These are phyloP conservation scores for Candida cerambycidarum DNA, from an alignment of 805 yeast genomes.

Conservation along the genomic window DNA sequence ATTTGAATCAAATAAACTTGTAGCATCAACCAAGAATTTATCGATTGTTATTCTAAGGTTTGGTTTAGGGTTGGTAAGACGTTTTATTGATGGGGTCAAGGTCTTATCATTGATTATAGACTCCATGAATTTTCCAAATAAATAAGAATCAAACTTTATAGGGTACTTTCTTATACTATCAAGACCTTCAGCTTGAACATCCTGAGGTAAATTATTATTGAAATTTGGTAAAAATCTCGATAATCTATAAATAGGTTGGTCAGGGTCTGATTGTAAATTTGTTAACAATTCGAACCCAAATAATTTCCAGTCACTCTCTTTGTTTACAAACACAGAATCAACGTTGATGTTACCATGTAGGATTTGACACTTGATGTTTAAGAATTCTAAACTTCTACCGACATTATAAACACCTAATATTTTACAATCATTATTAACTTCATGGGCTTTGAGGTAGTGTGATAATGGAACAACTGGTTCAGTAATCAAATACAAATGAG, in stretches of 20 bases:
- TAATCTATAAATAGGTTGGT: conserved; percentile 41
- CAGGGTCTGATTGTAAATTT: conserved; percentile 46
- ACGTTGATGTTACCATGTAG: conserved; percentile 62
- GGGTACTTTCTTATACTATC: conserved; percentile 36
- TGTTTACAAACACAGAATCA: conserved; percentile 60
- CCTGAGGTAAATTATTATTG: conserved; percentile 44
- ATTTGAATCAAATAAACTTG: conserved; percentile 32
- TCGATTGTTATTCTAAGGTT: conserved; percentile 34
- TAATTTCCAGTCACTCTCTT: conserved; percentile 77
- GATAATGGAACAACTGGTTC: conserved; percentile 62
- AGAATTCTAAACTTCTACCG: conserved; percentile 52
- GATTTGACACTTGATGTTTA: conserved; percentile 57
- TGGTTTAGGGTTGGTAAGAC: conserved; percentile 36
- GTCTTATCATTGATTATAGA: conserved; percentile 1
- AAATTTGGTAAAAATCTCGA: conserved; percentile 25
- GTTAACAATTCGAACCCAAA: conserved; percentile 77
- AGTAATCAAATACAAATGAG: conserved; percentile 57
- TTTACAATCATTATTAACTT: conserved; percentile 20
- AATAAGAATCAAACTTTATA: conserved; percentile 61
- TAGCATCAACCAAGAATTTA: conserved; percentile 25
- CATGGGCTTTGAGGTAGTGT: conserved; percentile 31
- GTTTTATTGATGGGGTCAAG: conserved; percentile 13
- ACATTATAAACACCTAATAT: conserved; percentile 58
- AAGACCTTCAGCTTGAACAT: conserved; percentile 46
- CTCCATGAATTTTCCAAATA: conserved; percentile 54